phyloP scores from a whole-genome alignment of 164 flowering plant species.

The Tetrastigma voinierianum region DNA sequence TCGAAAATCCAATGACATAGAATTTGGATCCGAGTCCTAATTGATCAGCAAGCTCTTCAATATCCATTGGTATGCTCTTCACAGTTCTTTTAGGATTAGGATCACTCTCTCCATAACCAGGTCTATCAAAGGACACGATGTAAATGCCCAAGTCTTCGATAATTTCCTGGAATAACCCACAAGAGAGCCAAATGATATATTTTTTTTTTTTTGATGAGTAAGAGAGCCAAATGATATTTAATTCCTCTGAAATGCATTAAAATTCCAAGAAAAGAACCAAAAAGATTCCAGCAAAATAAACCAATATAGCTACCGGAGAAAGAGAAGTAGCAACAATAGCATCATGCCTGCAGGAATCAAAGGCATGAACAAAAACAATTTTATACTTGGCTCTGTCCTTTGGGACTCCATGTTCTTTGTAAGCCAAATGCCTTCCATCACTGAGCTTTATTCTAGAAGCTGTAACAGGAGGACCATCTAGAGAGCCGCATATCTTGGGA shows the following conservation, averaged over 20 bases:
- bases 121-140: slow-evolving; percentile 61
- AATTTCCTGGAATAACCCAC: slow-evolving; percentile 38
- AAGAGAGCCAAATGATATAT: too few species aligned
- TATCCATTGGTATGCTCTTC: slow-evolving; percentile 57
- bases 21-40: slow-evolving; percentile 62
- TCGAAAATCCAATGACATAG: slow-evolving; percentile 55
- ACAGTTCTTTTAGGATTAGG: slow-evolving; percentile 54
- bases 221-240: not conserved
- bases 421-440: slow-evolving; percentile 80
- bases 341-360: slow-evolving; percentile 49
- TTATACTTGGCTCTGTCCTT: slow-evolving; percentile 55
- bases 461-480: slow-evolving; percentile 62
- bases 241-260: not conserved
- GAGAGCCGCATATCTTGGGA: slow-evolving; percentile 58
- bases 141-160: slow-evolving; percentile 52
- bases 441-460: slow-evolving; percentile 66
- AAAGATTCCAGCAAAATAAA: slow-evolving; percentile 2
- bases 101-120: slow-evolving; percentile 84
- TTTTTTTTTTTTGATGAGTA: too few species aligned
- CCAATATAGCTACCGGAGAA: slow-evolving; percentile 40
- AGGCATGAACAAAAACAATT: slow-evolving; percentile 58
- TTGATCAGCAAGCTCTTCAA: slow-evolving; percentile 75
- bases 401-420: slow-evolving; percentile 70
- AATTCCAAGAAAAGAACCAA: not conserved
- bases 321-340: slow-evolving; percentile 15